Evolutionary conservation across 1,139 yeast genomes (phyloP), one percentile per base, ranked within the genome.

Genomic region (Nakaseomyces kungkrabaensis): DNA sequence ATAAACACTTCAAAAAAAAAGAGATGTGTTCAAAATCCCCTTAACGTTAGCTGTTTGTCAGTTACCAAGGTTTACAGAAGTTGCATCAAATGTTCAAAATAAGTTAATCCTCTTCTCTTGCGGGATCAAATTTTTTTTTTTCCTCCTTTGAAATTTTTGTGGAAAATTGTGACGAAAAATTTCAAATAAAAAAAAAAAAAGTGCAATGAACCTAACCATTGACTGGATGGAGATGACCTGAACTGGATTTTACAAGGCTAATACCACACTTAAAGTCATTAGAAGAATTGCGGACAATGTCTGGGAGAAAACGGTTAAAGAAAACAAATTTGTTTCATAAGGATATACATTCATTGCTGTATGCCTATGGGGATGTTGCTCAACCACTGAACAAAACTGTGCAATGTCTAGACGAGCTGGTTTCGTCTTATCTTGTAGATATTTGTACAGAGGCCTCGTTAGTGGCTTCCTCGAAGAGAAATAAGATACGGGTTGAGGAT

Each of bases 301-400:
- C 68, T 0, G 38, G 38, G 5, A 64, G 63, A 48, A 62, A 63
- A 43, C 40, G 47, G 33, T 52, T 68, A 37, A 69, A 66, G 58
- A 68, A 60, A 56, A 61, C 69, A 67, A 76, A 62, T 61, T 68
- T 80, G 22, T 83, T 83, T 67, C 71, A 81, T 31, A 78, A 75
- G 48, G 89, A 83, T 59, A 81, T 85, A 32, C 85, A 84, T 57
- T 80, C 88, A 9, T 70, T 90, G 45, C 71, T 90, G 52, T 90
- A 81, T 61, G 90, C 96, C 0, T 81, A 82, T 63, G 97, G 97
- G 0, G 97, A 90, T 62, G 85, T 82, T 1, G 78, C 85, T 2
- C 79, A 82, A 45, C 94, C 96, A 2, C 73, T 81, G 33, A 83
- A 83, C 34, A 84, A 85, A 50, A 85, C 95, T 0, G 81, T 87